Percentiles rank a stretch among this genome's conserved stretches.
phyloP scores from a whole-genome alignment of 2,329 filamentous ascomycete genomes.

The Juglanconis juglandina region DNA sequence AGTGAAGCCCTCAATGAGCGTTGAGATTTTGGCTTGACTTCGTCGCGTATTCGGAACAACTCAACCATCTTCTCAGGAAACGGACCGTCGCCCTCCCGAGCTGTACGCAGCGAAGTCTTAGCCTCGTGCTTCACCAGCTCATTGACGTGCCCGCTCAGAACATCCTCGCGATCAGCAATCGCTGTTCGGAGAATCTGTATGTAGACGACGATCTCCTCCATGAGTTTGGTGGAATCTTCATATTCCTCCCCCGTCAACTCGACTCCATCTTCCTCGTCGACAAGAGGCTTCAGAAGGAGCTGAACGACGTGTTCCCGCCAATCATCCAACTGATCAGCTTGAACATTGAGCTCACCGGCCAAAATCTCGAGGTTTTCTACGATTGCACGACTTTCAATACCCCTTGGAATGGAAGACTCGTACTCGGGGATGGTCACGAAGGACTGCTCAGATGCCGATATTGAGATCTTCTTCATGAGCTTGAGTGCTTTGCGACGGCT shows the following conservation, averaged over 20 bases:
- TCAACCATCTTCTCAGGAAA: conserved; percentile 61
- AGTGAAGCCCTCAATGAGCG: conserved; percentile 68
- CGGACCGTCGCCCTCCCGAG: conserved; percentile 63
- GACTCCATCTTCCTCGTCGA: conserved; percentile 69
- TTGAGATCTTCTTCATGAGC: conserved; percentile 61
- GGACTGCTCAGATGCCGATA: conserved; percentile 47
- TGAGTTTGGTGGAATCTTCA: conserved; percentile 77
- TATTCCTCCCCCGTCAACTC: conserved; percentile 89
- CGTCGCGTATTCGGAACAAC: conserved; percentile 45
- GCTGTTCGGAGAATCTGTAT: conserved; percentile 73
- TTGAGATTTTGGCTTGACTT: conserved; percentile 41
- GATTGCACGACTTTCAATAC: conserved; percentile 69
- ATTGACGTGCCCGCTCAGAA: conserved; percentile 75
- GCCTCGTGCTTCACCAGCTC: conserved; percentile 71
- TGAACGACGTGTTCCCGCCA: conserved; percentile 73
- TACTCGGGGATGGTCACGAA: conserved; percentile 65
- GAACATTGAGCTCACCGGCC: conserved; percentile 64
- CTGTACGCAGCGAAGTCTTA: conserved; percentile 56
- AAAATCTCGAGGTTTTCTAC: conserved; percentile 65
- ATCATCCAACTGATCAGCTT: conserved; percentile 66
- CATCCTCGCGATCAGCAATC: conserved; percentile 74
- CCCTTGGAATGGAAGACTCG: conserved; percentile 48
- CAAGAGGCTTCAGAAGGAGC: conserved; percentile 68
- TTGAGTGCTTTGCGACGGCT: conserved; percentile 54
- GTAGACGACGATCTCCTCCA: conserved; percentile 86